Evolutionary conservation across 768 basidiomycete genomes (phyloP).

Genomic region (Boletus edulis): DNA sequence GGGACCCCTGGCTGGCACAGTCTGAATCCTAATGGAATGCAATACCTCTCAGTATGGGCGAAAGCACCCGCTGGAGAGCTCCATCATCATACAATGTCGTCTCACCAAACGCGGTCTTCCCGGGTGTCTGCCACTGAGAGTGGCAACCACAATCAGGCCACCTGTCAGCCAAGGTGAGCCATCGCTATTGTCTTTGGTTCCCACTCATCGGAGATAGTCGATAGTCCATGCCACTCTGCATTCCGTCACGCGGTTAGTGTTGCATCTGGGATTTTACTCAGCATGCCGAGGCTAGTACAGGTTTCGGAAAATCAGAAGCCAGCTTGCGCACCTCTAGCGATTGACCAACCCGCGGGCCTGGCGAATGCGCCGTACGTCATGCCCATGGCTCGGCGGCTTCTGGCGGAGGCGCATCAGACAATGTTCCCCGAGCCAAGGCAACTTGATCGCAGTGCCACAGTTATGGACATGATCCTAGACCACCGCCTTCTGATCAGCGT

Average conservation of each 20-base stretch:
- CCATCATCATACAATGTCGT: conserved; percentile 5
- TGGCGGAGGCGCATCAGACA: conserved; percentile 30
- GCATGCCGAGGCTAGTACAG: conserved; percentile 7
- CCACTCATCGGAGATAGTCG: conserved; percentile 11
- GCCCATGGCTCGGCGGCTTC: conserved; percentile 14
- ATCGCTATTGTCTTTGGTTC: conserved; percentile 15
- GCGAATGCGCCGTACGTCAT: neutral
- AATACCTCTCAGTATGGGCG: neutral
- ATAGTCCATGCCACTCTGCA: neutral
- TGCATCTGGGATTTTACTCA: conserved; percentile 7
- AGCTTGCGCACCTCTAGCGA: neutral
- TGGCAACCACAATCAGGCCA: conserved; percentile 11
- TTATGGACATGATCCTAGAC: conserved; percentile 51
- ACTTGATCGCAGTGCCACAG: conserved; percentile 33
- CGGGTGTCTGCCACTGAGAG: conserved; percentile 5
- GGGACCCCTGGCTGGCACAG: neutral
- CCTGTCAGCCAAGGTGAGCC: conserved; percentile 18
- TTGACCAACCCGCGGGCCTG: neutral
- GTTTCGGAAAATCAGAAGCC: neutral
- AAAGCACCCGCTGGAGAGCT: neutral
- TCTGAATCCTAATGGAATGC: conserved; percentile 6
- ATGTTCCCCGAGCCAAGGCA: conserved; percentile 28
- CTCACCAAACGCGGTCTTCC: neutral
- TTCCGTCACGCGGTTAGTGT: conserved; percentile 7
- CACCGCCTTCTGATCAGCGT: conserved; percentile 14